Evolutionary conservation across 768 basidiomycete genomes (phyloP), one percentile per base, ranked within the genome.

Genomic region (Antrodiella citrinella): DNA sequence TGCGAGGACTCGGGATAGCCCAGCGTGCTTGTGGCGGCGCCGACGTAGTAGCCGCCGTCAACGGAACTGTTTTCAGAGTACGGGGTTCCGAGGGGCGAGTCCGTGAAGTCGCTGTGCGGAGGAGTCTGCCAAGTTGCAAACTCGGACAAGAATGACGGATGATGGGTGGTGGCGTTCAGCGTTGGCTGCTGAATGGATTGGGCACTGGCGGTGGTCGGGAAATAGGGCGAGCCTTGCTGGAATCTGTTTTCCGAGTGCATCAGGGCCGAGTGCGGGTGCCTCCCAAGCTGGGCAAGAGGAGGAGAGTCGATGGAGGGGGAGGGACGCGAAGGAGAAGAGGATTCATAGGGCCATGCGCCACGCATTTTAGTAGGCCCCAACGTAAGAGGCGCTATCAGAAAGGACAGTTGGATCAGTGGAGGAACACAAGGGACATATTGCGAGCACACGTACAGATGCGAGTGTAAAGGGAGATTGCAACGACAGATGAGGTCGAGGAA

Each of bases 1-100:
- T 65, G 64, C 3, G 64, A 65, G 19, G 62, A 63, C 56, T 65
- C 64, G 15, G 64, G 64, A 51, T 63, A 65, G 12, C 58, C 61
- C 18, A 62, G 59, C n/a, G 41, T 5, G 41, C 41, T 43, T 13
- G 54, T 21, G 48, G 52, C 19, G 21, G 56, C 26, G 38, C 54
- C 57, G 11, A 55, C 47, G 51, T 57, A 59, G 42, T 51, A 55
- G 39, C 45, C 52, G 3, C 54, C 47, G 47, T 56, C 54, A 38
- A 52, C 35, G 11, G 59, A 47, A 44, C 56, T 49, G 35, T 53
- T 56, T 22, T 59, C 61, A 19, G 54, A 56, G 54, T 54, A 60
- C 2, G 56, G 51, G 9, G 57, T 49, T 49, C 49, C 50, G 30
- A 54, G 53, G 50, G 57, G 55, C 18, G 51, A 51, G 48, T 54